phyloP scores from a whole-genome alignment of 2,329 filamentous ascomycete species.

The Sordariomycetes sp. region DNA sequence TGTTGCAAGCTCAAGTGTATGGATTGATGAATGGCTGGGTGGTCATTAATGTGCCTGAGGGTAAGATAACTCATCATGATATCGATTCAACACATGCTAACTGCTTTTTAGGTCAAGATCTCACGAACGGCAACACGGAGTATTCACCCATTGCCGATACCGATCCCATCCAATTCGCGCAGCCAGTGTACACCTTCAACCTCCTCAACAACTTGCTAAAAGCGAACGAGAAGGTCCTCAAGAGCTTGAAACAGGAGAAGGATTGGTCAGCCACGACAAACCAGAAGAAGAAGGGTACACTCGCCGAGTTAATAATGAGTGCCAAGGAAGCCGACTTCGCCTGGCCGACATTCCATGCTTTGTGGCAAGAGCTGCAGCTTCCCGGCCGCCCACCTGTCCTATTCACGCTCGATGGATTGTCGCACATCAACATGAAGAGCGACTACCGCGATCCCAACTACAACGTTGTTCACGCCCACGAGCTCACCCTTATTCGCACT shows the following conservation, averaged over 20 bases:
- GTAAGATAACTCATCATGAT: constrained; percentile 37
- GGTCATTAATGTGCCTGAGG: constrained; percentile 82
- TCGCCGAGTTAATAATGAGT: constrained; percentile 61
- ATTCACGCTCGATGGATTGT: constrained; percentile 68
- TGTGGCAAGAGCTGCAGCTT: constrained; percentile 70
- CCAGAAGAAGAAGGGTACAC: constrained; percentile 45
- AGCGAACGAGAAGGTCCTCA: constrained; percentile 62
- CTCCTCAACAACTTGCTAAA: constrained; percentile 65
- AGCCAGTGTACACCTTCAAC: constrained; percentile 67
- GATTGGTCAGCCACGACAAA: constrained; percentile 33
- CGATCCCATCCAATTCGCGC: constrained; percentile 56
- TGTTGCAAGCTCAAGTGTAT: constrained; percentile 76
- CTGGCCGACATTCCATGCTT: constrained; percentile 70
- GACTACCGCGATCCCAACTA: constrained; percentile 66
- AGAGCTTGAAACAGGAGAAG: constrained; percentile 32
- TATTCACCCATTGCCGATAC: constrained; percentile 62
- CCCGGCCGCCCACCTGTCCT: constrained; percentile 51
- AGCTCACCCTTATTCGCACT: constrained; percentile 65
- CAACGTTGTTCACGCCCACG: constrained; percentile 74
- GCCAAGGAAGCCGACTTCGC: constrained; percentile 68
- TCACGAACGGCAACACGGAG: constrained; percentile 71
- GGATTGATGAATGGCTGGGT: constrained; percentile 79
- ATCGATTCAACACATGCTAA: constrained; percentile 4
- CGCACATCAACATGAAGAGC: constrained; percentile 71
- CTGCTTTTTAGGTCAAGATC: constrained; percentile 57